Evolutionary conservation across 2,329 filamentous ascomycete species (phyloP).

Genomic region (Curvularia eragrostidis): DNA sequence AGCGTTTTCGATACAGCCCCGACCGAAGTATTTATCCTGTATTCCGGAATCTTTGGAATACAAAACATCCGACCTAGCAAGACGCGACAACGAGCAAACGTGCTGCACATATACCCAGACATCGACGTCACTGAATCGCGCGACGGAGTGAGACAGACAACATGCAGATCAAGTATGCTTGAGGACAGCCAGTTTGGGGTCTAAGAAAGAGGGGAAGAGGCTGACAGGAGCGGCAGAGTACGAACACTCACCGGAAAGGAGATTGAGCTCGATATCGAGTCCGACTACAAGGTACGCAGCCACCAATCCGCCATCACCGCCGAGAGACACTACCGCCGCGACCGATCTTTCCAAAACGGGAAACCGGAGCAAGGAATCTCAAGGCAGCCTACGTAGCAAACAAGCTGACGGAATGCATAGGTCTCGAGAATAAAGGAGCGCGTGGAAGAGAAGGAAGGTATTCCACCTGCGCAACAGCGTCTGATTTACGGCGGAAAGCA

Average conservation of each 20-base stretch:
- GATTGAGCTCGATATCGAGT: conserved; percentile 97
- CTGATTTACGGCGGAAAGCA: conserved; percentile 98
- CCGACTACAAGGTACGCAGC: conserved; percentile 79
- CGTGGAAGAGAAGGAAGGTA: conserved; percentile 98
- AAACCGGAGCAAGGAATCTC: not conserved
- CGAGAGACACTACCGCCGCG: too few species aligned
- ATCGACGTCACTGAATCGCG: conserved; percentile 3
- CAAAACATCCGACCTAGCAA: not conserved
- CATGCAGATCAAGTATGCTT: conserved; percentile 49
- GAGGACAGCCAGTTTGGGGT: too few species aligned
- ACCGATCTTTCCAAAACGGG: not conserved
- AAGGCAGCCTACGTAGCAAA: not conserved
- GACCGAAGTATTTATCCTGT: not conserved
- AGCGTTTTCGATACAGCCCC: not conserved
- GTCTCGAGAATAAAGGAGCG: conserved; percentile 97
- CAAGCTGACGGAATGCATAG: conserved; percentile 54
- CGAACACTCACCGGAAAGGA: conserved; percentile 98
- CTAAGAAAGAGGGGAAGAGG: not conserved
- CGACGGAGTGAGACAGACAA: conserved; percentile 16
- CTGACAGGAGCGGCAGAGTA: conserved; percentile 67
- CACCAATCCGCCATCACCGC: not conserved
- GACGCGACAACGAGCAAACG: not conserved
- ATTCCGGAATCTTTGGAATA: not conserved
- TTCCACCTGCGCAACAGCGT: conserved; percentile 94
- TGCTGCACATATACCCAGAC: not conserved